Evolutionary conservation across 73 alveolate species (phyloP), one percentile per base, ranked within the genome.

Genomic region (Stentor coeruleus): DNA sequence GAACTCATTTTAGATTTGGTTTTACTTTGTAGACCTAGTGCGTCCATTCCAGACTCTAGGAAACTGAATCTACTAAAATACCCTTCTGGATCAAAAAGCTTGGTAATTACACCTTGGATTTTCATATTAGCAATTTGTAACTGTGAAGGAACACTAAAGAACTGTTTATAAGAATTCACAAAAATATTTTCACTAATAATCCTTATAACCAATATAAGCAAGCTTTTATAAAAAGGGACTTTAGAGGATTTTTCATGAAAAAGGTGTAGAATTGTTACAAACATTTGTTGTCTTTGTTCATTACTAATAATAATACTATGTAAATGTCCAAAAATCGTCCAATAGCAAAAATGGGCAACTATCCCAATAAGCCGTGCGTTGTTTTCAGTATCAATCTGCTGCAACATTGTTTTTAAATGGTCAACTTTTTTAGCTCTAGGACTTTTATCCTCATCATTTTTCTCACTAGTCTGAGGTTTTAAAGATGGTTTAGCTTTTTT

Each of bases 31-130:
- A 33, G 49, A 3, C 72, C 75, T 30, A 90, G 77, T 39, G 96
- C 93, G 39, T 90, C 96, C 82, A 74, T 83, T 38, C 90, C 93
- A 3, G 96, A 87, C 57, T 90, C 96, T 20, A 86, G 66, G 86
- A 90, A 90, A 74, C 92, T 84, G 76, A 90, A 84, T 41, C 96
- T 77, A 79, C 92, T 84, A 77, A 59, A 66, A 33, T 20, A 66
- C 26, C 79, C n/a, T 26, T 66, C 79, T 26, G 79, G 79, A 40
- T 66, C 79, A 33, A 66, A 66, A 20, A 66, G 37, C 33, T 66
- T 66, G 11, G 79, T 26, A 0, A 66, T 33, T 15, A 66, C 39
- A 33, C n/a, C n/a, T 33, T 66, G 79, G 0, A 66, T 20, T 26
- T 33, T 20, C 33, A 28, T 26, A 66, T 31, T 20, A 26, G 79